A percentile compares a stretch with the other conserved stretches of the same genome.
Evolutionary conservation across 495 filamentous ascomycete species (phyloP).

Genomic region (Neurospora sublineolata): DNA sequence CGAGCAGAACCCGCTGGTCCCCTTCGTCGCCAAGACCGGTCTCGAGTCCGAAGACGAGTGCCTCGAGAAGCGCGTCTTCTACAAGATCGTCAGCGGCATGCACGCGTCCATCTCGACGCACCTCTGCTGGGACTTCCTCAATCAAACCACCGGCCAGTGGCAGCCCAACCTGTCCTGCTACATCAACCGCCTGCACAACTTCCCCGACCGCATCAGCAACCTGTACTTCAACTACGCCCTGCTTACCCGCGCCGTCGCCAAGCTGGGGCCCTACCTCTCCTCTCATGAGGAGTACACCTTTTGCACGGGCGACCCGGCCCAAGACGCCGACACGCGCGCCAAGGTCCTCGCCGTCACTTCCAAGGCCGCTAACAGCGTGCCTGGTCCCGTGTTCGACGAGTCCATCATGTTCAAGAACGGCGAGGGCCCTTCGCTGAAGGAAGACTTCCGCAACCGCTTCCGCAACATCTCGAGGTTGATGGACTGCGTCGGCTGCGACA

Average conservation of each 20-base stretch:
- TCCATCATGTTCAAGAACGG: conserved; percentile 81
- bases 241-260: conserved; percentile 76
- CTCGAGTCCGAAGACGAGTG: conserved; percentile 80
- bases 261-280: conserved; percentile 70
- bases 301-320: conserved; percentile 71
- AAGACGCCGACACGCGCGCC: conserved; percentile 66
- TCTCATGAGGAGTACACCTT: conserved; percentile 61
- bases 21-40: conserved; percentile 39
- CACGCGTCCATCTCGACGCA: conserved; percentile 94
- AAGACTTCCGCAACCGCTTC: conserved; percentile 96
- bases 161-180: conserved; percentile 87
- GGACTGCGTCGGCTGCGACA: conserved; percentile 98
- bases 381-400: conserved; percentile 76
- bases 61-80: conserved; percentile 94
- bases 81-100: conserved; percentile 91
- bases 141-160: conserved; percentile 91
- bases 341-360: conserved; percentile 65
- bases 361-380: conserved; percentile 47
- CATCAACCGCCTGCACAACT: conserved; percentile 64
- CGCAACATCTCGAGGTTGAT: conserved; percentile 90
- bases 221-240: conserved; percentile 98
- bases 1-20: conserved; percentile 36
- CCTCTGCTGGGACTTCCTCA: conserved; percentile 91
- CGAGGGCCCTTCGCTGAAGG: conserved; percentile 62
- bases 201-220: conserved; percentile 89